These are phyloP conservation scores for Alternaria tenuissima DNA, from an alignment of 2,329 filamentous ascomycete species.

Conservation along the genomic window DNA sequence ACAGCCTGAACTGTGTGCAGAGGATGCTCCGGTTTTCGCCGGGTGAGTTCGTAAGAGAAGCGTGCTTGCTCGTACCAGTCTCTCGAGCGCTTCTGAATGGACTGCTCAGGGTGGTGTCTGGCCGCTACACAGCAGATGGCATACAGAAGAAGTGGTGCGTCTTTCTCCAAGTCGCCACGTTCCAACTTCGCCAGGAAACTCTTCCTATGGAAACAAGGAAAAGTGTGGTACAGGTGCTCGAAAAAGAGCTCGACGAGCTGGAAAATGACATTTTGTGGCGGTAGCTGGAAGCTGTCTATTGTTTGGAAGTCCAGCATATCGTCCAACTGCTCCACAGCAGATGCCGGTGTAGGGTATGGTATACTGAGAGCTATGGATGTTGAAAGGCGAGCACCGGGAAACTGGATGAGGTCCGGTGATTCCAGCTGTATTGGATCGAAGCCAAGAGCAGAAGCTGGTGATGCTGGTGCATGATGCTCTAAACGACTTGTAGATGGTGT, in stretches of 20 bases:
- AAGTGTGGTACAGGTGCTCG: constrained; percentile 26
- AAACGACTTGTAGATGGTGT: background rate
- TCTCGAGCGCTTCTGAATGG: constrained; percentile 25
- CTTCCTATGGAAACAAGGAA: constrained; percentile 42
- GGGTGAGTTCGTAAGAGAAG: constrained; percentile 36
- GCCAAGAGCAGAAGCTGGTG: background rate
- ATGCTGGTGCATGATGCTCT: background rate
- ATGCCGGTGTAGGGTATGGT: constrained; percentile 6
- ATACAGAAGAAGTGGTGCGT: constrained; percentile 35
- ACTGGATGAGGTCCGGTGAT: constrained; percentile 14
- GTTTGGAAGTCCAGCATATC: constrained; percentile 10
- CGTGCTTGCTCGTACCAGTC: constrained; percentile 44
- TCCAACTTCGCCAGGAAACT: constrained; percentile 27
- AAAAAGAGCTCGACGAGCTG: constrained; percentile 42
- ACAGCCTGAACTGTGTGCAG: constrained; percentile 40
- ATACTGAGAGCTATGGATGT: background rate
- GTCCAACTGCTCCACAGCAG: background rate
- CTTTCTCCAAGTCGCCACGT: constrained; percentile 22
- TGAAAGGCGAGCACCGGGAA: background rate
- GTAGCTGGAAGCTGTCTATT: constrained; percentile 19
- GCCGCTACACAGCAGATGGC: constrained; percentile 40
- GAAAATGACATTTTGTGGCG: constrained; percentile 21
- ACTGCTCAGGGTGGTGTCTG: constrained; percentile 30
- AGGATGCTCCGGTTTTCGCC: constrained; percentile 24
- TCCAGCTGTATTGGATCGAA: background rate